A percentile compares a stretch with the other conserved stretches of the same genome.
phyloP scores from a whole-genome alignment of 371 early-diverging fungal species.

The Mucor ambiguus region DNA sequence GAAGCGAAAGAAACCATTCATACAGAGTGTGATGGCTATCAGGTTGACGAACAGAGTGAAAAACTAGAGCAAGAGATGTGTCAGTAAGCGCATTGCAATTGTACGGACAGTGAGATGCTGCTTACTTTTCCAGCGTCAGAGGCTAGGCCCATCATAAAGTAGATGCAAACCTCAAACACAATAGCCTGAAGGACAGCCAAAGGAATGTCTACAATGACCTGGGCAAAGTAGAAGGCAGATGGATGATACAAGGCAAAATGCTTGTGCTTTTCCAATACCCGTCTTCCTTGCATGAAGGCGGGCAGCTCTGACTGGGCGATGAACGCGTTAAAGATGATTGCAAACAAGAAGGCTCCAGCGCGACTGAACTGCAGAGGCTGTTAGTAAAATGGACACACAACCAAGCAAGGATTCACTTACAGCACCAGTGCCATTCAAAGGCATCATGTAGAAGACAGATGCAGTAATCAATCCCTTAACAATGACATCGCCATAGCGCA shows the following conservation, averaged over 20 bases:
- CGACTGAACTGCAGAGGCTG: constrained; percentile 43
- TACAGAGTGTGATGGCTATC: constrained; percentile 48
- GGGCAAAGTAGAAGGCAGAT: constrained; percentile 61
- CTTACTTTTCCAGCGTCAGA: constrained; percentile 52
- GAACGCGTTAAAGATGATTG: constrained; percentile 62
- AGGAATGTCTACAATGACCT: constrained; percentile 52
- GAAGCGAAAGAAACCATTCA: constrained; percentile 49
- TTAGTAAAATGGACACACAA: no score
- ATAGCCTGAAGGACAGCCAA: constrained; percentile 43
- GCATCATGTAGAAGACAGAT: constrained; percentile 66
- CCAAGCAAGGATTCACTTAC: no score
- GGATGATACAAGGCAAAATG: constrained; percentile 67
- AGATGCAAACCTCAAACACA: neutral
- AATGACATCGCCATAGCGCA: constrained; percentile 59
- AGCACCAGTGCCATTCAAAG: constrained; percentile 54
- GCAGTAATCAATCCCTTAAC: constrained; percentile 72
- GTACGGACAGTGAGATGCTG: neutral
- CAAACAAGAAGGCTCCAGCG: constrained; percentile 68
- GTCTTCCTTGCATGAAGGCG: constrained; percentile 58
- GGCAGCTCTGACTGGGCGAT: constrained; percentile 60
- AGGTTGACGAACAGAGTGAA: constrained; percentile 53
- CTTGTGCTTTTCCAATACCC: constrained; percentile 70
- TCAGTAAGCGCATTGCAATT: neutral
- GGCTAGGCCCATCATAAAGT: constrained; percentile 38
- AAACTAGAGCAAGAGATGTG: constrained; percentile 19